Evolutionary conservation across 2,329 filamentous ascomycete genomes (phyloP), one percentile per base, ranked within the genome.

Genomic region (Ophiognomonia clavigignenti-juglandacearum): DNA sequence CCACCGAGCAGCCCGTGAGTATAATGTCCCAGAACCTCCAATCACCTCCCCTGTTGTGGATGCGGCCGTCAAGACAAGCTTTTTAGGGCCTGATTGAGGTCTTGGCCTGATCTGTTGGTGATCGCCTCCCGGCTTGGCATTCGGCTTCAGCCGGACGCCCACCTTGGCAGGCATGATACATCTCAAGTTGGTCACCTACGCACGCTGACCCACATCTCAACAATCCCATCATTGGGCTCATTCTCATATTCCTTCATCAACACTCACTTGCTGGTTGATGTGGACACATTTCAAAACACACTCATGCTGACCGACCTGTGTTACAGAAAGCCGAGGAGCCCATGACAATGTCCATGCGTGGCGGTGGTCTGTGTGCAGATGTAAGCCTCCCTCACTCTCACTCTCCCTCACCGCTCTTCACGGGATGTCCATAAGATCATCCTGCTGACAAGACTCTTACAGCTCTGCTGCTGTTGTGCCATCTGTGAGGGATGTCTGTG

Each of bases 1-100:
- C 45, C 38, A 43, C 47, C 37, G 56, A 57, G 50, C 57, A 59
- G 53, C 58, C 58, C 14, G 58, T 60, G 57, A 39, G 57, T 56
- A 18, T 26, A 10, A 26, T 6, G 6, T 26, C 24, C 24, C 10
- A 26, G 24, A n/a, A n/a, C 24, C 16, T 27, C 40, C 23, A 37
- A 56, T 53, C 34, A 43, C 48, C 50, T 34, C 38, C 38, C 46
- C 34, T 40, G 31, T 22, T n/a, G n/a, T n/a, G n/a, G n/a, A n/a
- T n/a, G 31, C 35, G 38, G 24, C 11, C 36, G 32, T 35, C 10
- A 18, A 32, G 37, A 31, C 34, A 35, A 24, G 39, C 31, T 13
- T 26, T 38, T 34, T 35, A 23, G 36, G 27, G 24, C 27, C 36
- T 10, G 27, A 27, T 22, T 20, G 29, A 29, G 18, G 40, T 26